Percentiles rank a stretch among this genome's conserved stretches.
phyloP scores from a whole-genome alignment of 2,329 filamentous ascomycete species.

The Thermothelomyces thermophilus region DNA sequence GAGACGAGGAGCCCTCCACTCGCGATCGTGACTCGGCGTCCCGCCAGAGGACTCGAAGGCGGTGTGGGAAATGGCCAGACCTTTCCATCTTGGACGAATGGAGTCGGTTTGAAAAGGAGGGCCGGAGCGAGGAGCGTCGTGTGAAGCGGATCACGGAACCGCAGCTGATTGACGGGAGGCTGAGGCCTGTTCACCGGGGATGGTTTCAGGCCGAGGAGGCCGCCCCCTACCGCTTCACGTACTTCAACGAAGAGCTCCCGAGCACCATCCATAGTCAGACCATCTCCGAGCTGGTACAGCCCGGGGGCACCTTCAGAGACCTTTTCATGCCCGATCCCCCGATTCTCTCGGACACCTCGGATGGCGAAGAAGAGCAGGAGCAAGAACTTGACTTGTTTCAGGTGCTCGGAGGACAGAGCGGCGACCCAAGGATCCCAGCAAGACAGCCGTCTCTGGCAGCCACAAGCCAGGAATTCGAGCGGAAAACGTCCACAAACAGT shows the following conservation, averaged over 20 bases:
- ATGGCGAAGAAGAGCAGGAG: constrained; percentile 56
- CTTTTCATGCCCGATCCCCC: constrained; percentile 86
- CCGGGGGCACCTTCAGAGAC: constrained; percentile 75
- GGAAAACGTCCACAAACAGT: constrained; percentile 17
- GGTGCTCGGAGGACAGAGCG: constrained; percentile 28
- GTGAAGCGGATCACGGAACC: constrained; percentile 92
- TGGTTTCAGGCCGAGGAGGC: constrained; percentile 91
- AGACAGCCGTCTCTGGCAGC: constrained; percentile 40
- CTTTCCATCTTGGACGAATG: constrained; percentile 78
- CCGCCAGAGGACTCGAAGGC: constrained; percentile 44
- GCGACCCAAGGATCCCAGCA: constrained; percentile 39
- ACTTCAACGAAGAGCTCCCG: constrained; percentile 96
- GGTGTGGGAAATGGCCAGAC: constrained; percentile 78
- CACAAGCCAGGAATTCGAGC: constrained; percentile 22
- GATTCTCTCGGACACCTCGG: constrained; percentile 63
- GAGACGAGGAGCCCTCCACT: constrained; percentile 59
- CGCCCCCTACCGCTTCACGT: constrained; percentile 89
- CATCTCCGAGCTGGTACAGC: constrained; percentile 85
- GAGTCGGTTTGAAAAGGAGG: constrained; percentile 85
- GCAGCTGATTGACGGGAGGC: constrained; percentile 79
- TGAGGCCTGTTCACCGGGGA: constrained; percentile 69
- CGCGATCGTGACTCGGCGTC: constrained; percentile 35
- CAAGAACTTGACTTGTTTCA: constrained; percentile 19
- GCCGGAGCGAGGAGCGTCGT: constrained; percentile 71
- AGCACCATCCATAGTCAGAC: constrained; percentile 95